Percentiles rank a stretch among this genome's conserved stretches.
Conservation (phyloP, 495 filamentous ascomycete genomes). For the Penicillium silybi region DNA sequence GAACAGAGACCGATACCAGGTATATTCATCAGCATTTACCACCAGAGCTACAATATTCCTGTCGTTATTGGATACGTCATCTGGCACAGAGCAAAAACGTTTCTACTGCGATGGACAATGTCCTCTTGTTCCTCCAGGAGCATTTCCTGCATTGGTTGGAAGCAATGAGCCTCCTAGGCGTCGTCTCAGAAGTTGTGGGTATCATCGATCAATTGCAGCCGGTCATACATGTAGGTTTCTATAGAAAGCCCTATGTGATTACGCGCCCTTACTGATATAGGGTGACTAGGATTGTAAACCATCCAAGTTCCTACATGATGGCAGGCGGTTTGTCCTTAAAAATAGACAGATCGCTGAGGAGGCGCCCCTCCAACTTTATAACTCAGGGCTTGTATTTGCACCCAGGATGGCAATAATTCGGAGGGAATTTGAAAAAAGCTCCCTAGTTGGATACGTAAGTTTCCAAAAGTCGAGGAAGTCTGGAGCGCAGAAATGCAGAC, state of each 20-base stretch:
- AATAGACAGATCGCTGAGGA: constrained; percentile 27
- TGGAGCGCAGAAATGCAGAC: constrained; percentile 12
- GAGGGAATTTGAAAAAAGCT: not conserved
- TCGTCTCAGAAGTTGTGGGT: not conserved
- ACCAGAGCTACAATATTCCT: too few species aligned
- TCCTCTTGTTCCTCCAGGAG: not conserved
- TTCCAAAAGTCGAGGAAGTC: constrained; percentile 6
- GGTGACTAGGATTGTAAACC: not conserved
- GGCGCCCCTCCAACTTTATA: not conserved
- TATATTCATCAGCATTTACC: not conserved
- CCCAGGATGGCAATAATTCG: constrained; percentile 23
- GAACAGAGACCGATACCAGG: not conserved
- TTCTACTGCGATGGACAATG: too few species aligned
- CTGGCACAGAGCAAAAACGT: too few species aligned
- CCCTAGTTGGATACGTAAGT: not conserved
- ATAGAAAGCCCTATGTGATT: not conserved
- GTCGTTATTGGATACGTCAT: too few species aligned
- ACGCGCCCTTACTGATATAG: not conserved
- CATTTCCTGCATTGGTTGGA: not conserved
- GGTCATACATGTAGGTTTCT: not conserved
- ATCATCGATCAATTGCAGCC: not conserved
- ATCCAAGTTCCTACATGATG: constrained; percentile 29
- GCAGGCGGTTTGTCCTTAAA: constrained; percentile 27
- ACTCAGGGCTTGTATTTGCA: constrained; percentile 31
- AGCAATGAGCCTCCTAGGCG: constrained; percentile 25